These are phyloP conservation scores for Fusarium sp. DNA, from an alignment of 2,329 filamentous ascomycete genomes.

Conservation along the genomic window DNA sequence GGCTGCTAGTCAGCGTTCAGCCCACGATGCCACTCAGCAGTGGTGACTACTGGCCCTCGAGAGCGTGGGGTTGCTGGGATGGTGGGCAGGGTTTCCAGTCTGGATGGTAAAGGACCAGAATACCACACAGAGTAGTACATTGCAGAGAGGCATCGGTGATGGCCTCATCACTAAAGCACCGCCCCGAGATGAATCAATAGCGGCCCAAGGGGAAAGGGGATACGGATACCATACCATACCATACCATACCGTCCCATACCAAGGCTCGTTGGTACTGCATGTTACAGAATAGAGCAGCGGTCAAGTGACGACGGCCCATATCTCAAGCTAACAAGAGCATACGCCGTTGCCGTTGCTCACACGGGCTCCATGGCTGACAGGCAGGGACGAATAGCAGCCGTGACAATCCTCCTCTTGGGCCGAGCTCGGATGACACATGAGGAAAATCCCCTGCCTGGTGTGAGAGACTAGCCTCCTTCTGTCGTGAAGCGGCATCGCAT, in stretches of 20 bases:
- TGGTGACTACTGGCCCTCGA: conserved; percentile 35
- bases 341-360: conserved; percentile 28
- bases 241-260: background rate
- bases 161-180: conserved; percentile 43
- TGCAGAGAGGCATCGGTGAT: conserved; percentile 39
- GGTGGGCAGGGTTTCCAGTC: conserved; percentile 39
- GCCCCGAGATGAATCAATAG: conserved; percentile 41
- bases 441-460: conserved; percentile 35
- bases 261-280: conserved; percentile 16
- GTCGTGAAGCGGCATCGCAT: conserved; percentile 33
- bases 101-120: conserved; percentile 36
- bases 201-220: conserved; percentile 32
- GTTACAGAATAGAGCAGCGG: conserved; percentile 40
- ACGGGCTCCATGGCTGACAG: conserved; percentile 38
- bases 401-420: conserved; percentile 29
- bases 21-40: conserved; percentile 40
- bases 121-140: conserved; percentile 32
- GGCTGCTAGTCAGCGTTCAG: conserved; percentile 30
- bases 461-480: conserved; percentile 29
- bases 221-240: too few relatives aligned
- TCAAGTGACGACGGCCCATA: conserved; percentile 44
- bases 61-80: conserved; percentile 43
- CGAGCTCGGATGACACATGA: conserved; percentile 45
- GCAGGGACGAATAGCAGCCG: conserved; percentile 38
- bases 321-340: conserved; percentile 38